Evolutionary conservation across 2,329 filamentous ascomycete genomes (phyloP), one percentile per base, ranked within the genome.

Genomic region (Fusarium dlaminii): DNA sequence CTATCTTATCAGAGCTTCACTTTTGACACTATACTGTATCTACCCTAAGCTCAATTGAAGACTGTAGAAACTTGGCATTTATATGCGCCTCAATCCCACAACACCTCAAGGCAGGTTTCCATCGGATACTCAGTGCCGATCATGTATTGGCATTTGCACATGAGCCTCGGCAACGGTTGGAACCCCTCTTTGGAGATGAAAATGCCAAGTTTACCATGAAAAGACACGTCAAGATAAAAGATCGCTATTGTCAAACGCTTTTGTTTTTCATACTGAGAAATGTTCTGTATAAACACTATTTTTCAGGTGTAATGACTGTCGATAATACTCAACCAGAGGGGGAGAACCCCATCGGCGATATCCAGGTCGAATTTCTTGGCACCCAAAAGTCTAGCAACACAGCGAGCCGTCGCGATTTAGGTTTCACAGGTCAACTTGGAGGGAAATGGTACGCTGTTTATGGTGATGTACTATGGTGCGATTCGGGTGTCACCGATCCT

Each of bases 371-470:
- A 34, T 82, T 79, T 45, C 77, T 85, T 3, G 84, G 83, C 29
- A 75, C 81, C 27, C 84, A 85, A 62, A 70, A 62, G 10, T 77
- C 83, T 18, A 73, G 78, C 60, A 84, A 85, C 67, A 83, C 82
- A 73, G 80, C 80, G 71, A 82, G 79, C 51, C 79, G 80, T 18
- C 81, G 81, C 8, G 82, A 84, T 42, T 68, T 84, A 5, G 82
- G 82, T 6, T 84, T 83, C 68, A 79, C 82, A 1, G 81, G 82
- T 30, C 72, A 80, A 20, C 75, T 83, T 1, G 75, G 74, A 32
- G 82, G 81, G 0, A 79, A 80, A 43, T 85, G 82, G 82, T 84
- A 82, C 48, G 82, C 81, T 24, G 75, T 84, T 3, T 85, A 81
- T 7, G 75, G 75, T 2, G 75, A 77, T 12, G 74, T 74, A 22